phyloP scores from a whole-genome alignment of 345 rosid genomes.

The Euphorbia tirucalli region DNA sequence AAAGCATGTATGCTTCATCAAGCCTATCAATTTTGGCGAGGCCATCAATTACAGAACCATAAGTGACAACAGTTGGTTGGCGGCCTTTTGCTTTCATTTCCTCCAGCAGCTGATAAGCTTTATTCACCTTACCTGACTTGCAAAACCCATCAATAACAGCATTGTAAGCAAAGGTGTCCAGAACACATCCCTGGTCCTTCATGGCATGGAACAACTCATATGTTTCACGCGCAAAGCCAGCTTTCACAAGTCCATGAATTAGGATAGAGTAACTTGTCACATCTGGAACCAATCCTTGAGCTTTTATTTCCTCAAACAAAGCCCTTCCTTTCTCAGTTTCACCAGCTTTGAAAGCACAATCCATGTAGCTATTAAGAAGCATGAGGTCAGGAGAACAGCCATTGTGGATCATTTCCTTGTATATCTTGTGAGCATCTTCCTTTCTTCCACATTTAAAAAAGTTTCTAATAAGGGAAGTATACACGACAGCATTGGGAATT shows the following conservation, averaged over 20 bases:
- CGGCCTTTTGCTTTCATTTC: conserved; percentile 86
- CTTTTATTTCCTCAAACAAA: conserved; percentile 75
- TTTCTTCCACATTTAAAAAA: conserved; percentile 78
- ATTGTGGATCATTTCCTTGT: conserved; percentile 68
- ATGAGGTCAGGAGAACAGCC: conserved; percentile 73
- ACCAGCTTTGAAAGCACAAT: conserved; percentile 87
- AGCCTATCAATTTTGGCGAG: conserved; percentile 91
- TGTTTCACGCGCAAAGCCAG: conserved; percentile 83
- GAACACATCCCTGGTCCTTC: conserved; percentile 85
- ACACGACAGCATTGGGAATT: conserved; percentile 59
- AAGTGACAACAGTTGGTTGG: conserved; percentile 83
- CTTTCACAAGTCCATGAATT: conserved; percentile 78
- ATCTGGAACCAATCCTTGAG: conserved; percentile 67
- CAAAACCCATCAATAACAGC: conserved; percentile 86
- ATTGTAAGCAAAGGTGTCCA: conserved; percentile 85
- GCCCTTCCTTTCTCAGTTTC: conserved; percentile 82
- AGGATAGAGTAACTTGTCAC: conserved; percentile 72
- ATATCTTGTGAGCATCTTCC: conserved; percentile 94
- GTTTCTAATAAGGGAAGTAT: conserved; percentile 78
- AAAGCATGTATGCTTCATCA: conserved; percentile 96
- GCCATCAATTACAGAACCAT: conserved; percentile 86
- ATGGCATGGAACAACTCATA: conserved; percentile 69
- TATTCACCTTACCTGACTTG: conserved; percentile 88
- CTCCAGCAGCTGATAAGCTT: conserved; percentile 88
- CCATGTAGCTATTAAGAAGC: conserved; percentile 88